Evolutionary conservation across 257 asterid species (phyloP).

Genomic region (Nyctanthes arbortristis): DNA sequence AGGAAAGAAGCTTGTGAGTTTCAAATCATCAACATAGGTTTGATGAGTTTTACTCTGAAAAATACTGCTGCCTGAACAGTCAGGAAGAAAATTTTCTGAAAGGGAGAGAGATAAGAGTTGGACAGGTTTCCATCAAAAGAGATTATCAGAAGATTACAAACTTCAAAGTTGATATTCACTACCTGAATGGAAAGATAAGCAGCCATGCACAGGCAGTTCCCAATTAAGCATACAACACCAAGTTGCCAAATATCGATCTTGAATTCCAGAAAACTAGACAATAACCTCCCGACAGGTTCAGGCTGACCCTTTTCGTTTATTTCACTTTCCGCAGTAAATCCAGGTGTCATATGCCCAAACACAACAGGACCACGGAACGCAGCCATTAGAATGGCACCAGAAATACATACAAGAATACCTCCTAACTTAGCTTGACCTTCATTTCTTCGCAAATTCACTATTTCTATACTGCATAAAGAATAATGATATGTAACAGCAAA

Average conservation of each 20-base stretch:
- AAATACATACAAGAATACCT: slow-evolving; percentile 84
- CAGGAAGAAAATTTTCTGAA: too few species aligned
- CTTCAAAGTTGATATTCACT: slow-evolving; percentile 18
- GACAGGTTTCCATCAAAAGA: background rate
- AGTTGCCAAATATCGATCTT: slow-evolving; percentile 86
- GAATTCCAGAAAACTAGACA: slow-evolving; percentile 56
- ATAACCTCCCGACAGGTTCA: slow-evolving; percentile 75
- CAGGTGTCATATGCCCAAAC: slow-evolving; percentile 67
- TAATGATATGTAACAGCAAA: slow-evolving; percentile 31
- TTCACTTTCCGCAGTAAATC: slow-evolving; percentile 50
- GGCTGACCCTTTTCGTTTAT: slow-evolving; percentile 86
- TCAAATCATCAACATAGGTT: too few species aligned
- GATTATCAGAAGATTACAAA: slow-evolving; percentile 12
- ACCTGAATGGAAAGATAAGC: slow-evolving; percentile 91
- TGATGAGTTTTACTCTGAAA: too few species aligned
- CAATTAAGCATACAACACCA: slow-evolving; percentile 87
- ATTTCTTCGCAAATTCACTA: slow-evolving; percentile 56
- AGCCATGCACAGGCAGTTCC: slow-evolving; percentile 96
- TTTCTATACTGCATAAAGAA: slow-evolving; percentile 86
- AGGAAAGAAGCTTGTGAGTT: too few species aligned
- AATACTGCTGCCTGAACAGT: too few species aligned
- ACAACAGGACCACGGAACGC: slow-evolving; percentile 84
- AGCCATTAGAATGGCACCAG: slow-evolving; percentile 90
- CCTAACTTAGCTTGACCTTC: slow-evolving; percentile 95
- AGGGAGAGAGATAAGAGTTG: background rate